phyloP scores from a whole-genome alignment of 306 rosid species.

The Senna tora region DNA sequence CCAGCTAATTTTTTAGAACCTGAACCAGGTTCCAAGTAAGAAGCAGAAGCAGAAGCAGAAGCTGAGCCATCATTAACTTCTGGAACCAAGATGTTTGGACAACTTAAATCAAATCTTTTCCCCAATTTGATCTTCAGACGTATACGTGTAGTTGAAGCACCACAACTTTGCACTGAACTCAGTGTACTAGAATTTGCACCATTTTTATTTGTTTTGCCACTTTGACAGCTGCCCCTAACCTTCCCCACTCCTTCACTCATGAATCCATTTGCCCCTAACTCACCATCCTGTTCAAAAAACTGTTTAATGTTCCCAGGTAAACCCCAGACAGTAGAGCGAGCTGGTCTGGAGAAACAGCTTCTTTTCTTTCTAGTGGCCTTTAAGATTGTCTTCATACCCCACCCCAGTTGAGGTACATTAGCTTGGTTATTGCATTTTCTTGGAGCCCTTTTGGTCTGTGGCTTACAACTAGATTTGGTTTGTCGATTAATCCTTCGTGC shows the following conservation, averaged over 20 bases:
- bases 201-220: constrained; percentile 52
- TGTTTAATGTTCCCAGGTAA: constrained; percentile 58
- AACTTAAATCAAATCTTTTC: constrained; percentile 52
- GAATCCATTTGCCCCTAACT: constrained; percentile 48
- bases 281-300: constrained; percentile 54
- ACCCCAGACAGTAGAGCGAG: constrained; percentile 90
- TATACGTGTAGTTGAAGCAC: constrained; percentile 49
- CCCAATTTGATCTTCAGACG: constrained; percentile 90
- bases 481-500: constrained; percentile 56
- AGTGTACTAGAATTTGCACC: constrained; percentile 48
- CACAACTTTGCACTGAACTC: constrained; percentile 48
- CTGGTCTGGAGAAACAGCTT: constrained; percentile 69
- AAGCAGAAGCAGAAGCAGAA: constrained; percentile 49
- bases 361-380: constrained; percentile 72
- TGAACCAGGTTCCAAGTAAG: constrained; percentile 37
- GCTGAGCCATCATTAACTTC: constrained; percentile 55
- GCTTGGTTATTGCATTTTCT: constrained; percentile 61
- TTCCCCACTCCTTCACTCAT: constrained; percentile 54
- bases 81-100: constrained; percentile 50
- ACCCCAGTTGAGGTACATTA: constrained; percentile 43
- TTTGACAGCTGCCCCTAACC: constrained; percentile 50
- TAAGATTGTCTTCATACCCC: constrained; percentile 41
- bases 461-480: constrained; percentile 55
- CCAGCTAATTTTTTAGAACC: constrained; percentile 39
- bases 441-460: constrained; percentile 54